A percentile compares a stretch with the other conserved stretches of the same genome.
Evolutionary conservation across 305 asterid species (phyloP).

Genomic region (Stenogyne calaminthoides): DNA sequence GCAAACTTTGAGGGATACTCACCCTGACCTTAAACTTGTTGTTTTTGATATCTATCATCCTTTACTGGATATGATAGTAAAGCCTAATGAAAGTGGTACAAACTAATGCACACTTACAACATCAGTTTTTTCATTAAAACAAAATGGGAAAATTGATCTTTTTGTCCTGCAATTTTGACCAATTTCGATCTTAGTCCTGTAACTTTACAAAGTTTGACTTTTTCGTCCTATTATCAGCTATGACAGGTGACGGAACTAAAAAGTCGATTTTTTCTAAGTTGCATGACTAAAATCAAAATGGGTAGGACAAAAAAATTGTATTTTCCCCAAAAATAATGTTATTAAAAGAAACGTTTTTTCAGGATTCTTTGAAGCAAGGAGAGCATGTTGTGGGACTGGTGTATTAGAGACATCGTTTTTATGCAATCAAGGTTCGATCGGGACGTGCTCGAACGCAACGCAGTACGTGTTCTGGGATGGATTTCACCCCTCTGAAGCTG

Average conservation of each 20-base stretch:
- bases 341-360: too few species aligned
- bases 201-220: too few species aligned
- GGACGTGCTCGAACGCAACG: constrained; percentile 83
- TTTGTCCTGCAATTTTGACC: too few species aligned
- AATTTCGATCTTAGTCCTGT: too few species aligned
- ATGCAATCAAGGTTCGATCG: constrained; percentile 66
- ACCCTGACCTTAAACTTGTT: constrained; percentile 72
- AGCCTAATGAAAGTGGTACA: constrained; percentile 62
- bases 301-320: too few species aligned
- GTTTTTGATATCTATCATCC: constrained; percentile 78
- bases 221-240: too few species aligned
- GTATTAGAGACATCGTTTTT: constrained; percentile 63
- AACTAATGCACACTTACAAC: background rate
- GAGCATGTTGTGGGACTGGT: constrained; percentile 90
- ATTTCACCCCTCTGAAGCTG: constrained; percentile 71
- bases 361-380: constrained; percentile 80
- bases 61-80: constrained; percentile 55
- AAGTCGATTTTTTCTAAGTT: too few species aligned
- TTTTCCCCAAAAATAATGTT: too few species aligned
- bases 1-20: constrained; percentile 45
- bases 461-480: constrained; percentile 80
- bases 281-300: too few species aligned
- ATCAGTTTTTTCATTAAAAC: background rate
- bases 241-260: too few species aligned
- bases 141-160: too few species aligned